Base-by-base conservation (phyloP, 345 rosid genomes). In the Citropsis articulata region DNA sequence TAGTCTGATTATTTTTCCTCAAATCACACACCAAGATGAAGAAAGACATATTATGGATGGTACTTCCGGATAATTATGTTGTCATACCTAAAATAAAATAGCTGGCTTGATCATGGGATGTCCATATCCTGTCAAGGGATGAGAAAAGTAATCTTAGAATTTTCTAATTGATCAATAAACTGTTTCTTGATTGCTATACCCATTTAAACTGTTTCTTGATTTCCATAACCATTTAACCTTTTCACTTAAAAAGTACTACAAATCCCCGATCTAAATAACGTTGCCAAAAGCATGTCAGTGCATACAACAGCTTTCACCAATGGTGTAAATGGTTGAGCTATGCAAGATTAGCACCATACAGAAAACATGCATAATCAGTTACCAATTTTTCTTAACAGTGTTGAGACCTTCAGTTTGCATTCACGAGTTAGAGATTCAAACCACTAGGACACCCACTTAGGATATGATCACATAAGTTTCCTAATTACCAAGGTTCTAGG, bases 21-120 rank as follows among this genome's bases (percentile, higher is more conserved):
- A 53, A 53, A 53, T 53, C 57, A 53, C 57, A 16, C 57, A 53
- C 22, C 57, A 19, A 53, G 57, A 53, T 53, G 57, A 8, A 53
- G 57, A 53, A 19, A 53, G 57, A 53, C 57, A 53, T 42, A 42
- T 13, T 28, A 53, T 19, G 42, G 61, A n/a, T 45, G 30, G 7
- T 16, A 21, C 38, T 28, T 48, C 38, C 60, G 48, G 57, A 48
- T 18, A 70, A 30, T 70, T 64, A 64, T 31, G 38, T 18, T 9
- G 4, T 71, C 45, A 12, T 71, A 55, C 42, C 75, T 31, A 71
- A 71, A 71, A 59, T 31, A 64, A 61, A 30, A 71, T 53, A 71
- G 75, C 45, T 55, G 13, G 75, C 62, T 71, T 53, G 75, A 71
- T 18, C 75, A 71, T 55, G 75, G 63, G 56, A 71, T 48, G 63